A percentile compares a stretch with the other conserved stretches of the same genome.
phyloP scores from a whole-genome alignment of 768 basidiomycete species.

The Hygrophoropsis aurantiaca region DNA sequence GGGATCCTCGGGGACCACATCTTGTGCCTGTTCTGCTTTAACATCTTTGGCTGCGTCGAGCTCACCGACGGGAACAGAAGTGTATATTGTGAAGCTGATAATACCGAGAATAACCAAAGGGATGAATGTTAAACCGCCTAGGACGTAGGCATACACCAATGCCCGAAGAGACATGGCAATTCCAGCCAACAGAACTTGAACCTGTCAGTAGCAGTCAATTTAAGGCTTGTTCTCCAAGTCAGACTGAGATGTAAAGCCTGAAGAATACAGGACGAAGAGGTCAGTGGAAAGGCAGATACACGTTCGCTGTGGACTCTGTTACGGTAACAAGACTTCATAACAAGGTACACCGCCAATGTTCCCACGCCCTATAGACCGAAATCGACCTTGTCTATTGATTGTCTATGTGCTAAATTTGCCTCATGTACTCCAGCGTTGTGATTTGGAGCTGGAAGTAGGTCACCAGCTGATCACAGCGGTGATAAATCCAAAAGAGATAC shows the following conservation, averaged over 20 bases:
- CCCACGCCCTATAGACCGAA: neutral
- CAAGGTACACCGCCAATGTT: neutral
- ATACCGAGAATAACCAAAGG: conserved; percentile 66
- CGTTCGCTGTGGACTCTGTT: neutral
- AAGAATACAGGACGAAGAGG: neutral
- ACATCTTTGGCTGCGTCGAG: conserved; percentile 42
- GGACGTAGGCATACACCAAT: conserved; percentile 78
- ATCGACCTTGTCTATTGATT: neutral
- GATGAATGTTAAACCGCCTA: conserved; percentile 89
- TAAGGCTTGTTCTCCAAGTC: too few relatives aligned
- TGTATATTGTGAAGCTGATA: conserved; percentile 71
- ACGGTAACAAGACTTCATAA: neutral
- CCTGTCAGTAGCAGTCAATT: neutral
- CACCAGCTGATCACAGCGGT: too few relatives aligned
- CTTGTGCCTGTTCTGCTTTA: conserved; percentile 28
- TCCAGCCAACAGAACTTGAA: neutral
- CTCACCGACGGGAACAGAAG: conserved; percentile 78
- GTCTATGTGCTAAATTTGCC: neutral
- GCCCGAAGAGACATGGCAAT: conserved; percentile 64
- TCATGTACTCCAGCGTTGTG: neutral
- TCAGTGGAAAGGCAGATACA: neutral
- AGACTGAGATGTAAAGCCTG: neutral
- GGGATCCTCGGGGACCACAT: conserved; percentile 26
- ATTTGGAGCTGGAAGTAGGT: neutral
- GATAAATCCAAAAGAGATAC: neutral